Conservation (phyloP, 177 flowering plant species). For the Telopea speciosissima region DNA sequence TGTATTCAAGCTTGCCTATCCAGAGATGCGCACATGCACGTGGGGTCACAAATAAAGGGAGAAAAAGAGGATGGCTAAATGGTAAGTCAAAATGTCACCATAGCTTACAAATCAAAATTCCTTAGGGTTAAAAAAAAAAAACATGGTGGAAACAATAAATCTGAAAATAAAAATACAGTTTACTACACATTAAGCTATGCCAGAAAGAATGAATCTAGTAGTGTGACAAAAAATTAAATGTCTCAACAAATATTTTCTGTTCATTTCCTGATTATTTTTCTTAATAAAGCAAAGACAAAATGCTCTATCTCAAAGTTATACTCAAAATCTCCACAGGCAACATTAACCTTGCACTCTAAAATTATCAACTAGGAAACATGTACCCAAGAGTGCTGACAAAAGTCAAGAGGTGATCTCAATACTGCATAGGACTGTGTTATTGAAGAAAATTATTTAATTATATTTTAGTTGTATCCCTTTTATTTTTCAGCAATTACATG, state of each 20-base stretch:
- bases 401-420: background rate
- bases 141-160: background rate
- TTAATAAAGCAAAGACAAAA: background rate
- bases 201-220: background rate
- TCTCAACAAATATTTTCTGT: background rate
- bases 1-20: too few species aligned
- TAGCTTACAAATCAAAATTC: too few species aligned
- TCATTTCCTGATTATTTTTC: background rate
- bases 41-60: too few species aligned
- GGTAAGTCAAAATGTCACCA: too few species aligned
- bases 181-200: background rate
- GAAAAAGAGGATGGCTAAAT: too few species aligned
- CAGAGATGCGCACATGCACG: too few species aligned
- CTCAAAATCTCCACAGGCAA: background rate
- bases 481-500: too few species aligned
- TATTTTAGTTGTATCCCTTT: background rate
- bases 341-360: background rate
- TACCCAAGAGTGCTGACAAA: background rate
- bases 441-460: background rate
- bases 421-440: background rate
- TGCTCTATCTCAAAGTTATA: background rate
- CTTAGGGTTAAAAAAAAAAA: too few species aligned
- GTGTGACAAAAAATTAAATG: too few species aligned
- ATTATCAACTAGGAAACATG: background rate
- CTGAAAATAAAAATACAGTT: too few species aligned